These are phyloP conservation scores for Calonectria crousiana DNA, from an alignment of 2,329 filamentous ascomycete species.

Conservation along the genomic window DNA sequence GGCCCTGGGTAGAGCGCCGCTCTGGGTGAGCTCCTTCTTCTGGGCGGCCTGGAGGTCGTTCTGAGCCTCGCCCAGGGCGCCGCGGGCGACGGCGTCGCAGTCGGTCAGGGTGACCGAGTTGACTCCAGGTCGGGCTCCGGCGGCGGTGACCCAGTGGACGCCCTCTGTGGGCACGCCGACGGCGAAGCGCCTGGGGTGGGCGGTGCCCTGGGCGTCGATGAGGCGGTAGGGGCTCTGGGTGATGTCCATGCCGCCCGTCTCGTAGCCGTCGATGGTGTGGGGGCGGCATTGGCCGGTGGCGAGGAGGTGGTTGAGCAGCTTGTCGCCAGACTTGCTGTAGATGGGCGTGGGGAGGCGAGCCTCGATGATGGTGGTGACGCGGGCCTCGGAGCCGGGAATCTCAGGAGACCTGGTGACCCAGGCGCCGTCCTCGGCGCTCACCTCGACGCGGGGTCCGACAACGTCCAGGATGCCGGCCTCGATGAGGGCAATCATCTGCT, in stretches of 20 bases:
- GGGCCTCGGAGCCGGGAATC: neutral
- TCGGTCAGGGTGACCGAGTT: neutral
- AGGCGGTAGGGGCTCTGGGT: slow-evolving; percentile 2
- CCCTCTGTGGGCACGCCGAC: neutral
- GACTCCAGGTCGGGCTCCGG: neutral
- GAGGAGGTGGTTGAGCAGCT: neutral
- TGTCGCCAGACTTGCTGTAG: neutral
- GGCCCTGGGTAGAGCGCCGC: neutral
- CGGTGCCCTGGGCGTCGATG: neutral
- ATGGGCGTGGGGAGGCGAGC: neutral
- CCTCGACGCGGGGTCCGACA: neutral
- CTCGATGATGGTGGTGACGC: neutral
- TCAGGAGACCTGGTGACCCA: neutral
- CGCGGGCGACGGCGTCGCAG: neutral
- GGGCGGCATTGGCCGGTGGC: neutral
- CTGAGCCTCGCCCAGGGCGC: neutral
- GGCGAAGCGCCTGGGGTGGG: neutral
- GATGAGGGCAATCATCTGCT: slow-evolving; percentile 8
- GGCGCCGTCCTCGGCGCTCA: neutral
- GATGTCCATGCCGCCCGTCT: neutral
- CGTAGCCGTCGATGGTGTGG: neutral
- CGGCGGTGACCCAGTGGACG: neutral
- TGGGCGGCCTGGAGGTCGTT: neutral
- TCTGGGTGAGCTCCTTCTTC: neutral
- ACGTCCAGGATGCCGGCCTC: neutral